Percentiles rank a stretch among this genome's conserved stretches.
Evolutionary conservation across 1,284 basidiomycete genomes (phyloP).

Genomic region (Phellopilus nigrolimitatus): DNA sequence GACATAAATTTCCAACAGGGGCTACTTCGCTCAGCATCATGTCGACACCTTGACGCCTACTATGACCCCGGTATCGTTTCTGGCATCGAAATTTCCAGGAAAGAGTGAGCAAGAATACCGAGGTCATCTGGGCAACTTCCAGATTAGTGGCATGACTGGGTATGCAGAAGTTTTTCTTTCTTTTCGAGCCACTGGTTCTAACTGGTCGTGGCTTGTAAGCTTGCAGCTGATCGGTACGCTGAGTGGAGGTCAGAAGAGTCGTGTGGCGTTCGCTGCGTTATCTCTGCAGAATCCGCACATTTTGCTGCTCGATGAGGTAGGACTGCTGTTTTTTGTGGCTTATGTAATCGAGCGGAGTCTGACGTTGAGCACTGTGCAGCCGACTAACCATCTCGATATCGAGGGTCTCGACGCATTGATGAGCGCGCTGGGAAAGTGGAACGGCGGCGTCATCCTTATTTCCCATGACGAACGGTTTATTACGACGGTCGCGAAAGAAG

Average conservation of each 20-base stretch:
- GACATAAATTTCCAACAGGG: conserved; percentile 38
- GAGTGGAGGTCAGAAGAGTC: conserved; percentile 95
- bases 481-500: conserved; percentile 76
- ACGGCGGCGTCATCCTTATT: conserved; percentile 93
- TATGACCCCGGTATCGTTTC: conserved; percentile 88
- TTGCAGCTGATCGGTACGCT: conserved; percentile 78
- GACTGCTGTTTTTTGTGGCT: conserved; percentile 21
- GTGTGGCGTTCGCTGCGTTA: conserved; percentile 93
- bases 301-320: conserved; percentile 83
- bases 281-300: conserved; percentile 87
- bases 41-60: conserved; percentile 87
- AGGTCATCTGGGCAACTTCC: conserved; percentile 93
- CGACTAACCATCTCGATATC: conserved; percentile 97
- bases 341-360: not conserved
- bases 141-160: conserved; percentile 96
- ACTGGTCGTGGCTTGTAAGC: conserved; percentile 32
- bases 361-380: conserved; percentile 44
- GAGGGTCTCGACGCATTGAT: conserved; percentile 97
- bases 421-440: conserved; percentile 83
- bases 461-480: conserved; percentile 95
- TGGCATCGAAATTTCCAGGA: conserved; percentile 89
- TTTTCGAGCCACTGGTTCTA: conserved; percentile 4
- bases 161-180: conserved; percentile 28
- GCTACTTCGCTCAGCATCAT: conserved; percentile 97
- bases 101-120: conserved; percentile 97